Evolutionary conservation across 257 asterid species (phyloP), one percentile per base, ranked within the genome.

Genomic region (Datura wrightii): DNA sequence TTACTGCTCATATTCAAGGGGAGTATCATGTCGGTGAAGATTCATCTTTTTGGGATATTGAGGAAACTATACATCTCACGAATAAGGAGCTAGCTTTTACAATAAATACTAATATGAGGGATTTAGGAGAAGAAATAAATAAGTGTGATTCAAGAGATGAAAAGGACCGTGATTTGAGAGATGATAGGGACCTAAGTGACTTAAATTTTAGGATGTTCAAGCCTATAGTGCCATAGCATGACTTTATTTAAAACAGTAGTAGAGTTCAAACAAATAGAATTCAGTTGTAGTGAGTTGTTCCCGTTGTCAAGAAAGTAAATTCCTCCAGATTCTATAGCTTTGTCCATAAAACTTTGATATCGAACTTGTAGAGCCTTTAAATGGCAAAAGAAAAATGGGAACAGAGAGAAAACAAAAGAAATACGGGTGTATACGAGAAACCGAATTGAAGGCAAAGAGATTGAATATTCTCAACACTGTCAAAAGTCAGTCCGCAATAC

Each of bases 151-250:
- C 48, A 66, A 36, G 24, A 66, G 58, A 53, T 53, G 58, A 14
- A 53, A 53, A 53, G 6, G 4, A 53, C 18, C 13, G 6, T 53
- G 5, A 53, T 53, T 5, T 5, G 15, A 53, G 41, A 46, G 50
- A 62, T 65, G 52, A 5, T 50, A 13, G 13, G 18, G n/a, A 48
- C 42, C 36, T 55, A 19, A 8, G 3, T 34, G 3, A 50, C 46
- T 36, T 36, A 39, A 62, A 54, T 34, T 24, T 24, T 24, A 42
- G 42, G 83, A 72, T 85, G 88, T n/a, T 85, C 60, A 16, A 82
- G 37, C 4, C 83, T 19, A 60, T 41, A 44, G 36, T 37, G 59
- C 79, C 58, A 72, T 39, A 74, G 54, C 83, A 69, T 42, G 13
- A 85, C 48, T 37, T 54, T 11, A 19, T 79, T 63, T 5, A 42